Evolutionary conservation across 176 grass and related monocot genomes (phyloP).

Genomic region (Cenchrus purpureus): DNA sequence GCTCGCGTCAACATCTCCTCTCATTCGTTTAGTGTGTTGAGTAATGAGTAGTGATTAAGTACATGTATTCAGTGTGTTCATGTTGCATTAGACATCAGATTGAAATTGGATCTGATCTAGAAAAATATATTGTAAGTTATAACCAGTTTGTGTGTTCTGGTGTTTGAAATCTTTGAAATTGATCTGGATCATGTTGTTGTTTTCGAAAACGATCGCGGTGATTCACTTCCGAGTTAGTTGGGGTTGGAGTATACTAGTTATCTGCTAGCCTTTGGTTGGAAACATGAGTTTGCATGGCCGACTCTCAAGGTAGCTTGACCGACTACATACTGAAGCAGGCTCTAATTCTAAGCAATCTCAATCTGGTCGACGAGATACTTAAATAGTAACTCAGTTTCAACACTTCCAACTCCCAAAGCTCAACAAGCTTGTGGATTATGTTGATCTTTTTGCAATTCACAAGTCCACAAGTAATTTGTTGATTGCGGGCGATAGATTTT

Average conservation of each 20-base stretch:
- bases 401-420: no score
- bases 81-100: background rate
- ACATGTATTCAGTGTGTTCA: constrained; percentile 14
- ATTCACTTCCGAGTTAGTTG: background rate
- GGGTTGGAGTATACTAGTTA: no score
- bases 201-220: background rate
- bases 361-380: no score
- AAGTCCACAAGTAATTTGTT: no score
- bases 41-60: background rate
- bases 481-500: no score
- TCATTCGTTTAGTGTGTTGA: background rate
- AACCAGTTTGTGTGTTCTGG: background rate
- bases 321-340: no score
- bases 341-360: no score
- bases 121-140: background rate
- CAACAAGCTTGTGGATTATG: no score
- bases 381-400: no score
- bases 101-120: background rate
- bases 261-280: background rate
- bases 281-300: background rate
- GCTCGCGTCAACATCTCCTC: background rate
- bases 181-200: no score
- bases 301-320: background rate
- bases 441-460: no score
- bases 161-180: background rate